Percentiles rank a stretch among this genome's conserved stretches.
phyloP scores from a whole-genome alignment of 306 rosid species.

The Vicia sativa region DNA sequence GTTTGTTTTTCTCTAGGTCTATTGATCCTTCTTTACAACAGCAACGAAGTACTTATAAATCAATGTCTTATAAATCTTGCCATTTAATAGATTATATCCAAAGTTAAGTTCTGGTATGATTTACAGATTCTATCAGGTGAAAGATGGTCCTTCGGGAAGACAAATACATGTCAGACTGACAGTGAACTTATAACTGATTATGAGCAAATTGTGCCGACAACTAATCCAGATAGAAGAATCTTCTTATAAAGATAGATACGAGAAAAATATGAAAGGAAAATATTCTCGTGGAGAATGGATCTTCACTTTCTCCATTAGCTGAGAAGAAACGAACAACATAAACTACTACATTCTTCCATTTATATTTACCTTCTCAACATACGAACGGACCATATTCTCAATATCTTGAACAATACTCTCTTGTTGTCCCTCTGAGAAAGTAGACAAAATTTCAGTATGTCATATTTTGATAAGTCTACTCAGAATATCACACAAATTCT shows the following conservation, averaged over 20 bases:
- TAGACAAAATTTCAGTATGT: slow-evolving; percentile 39
- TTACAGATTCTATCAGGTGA: too few relatives aligned
- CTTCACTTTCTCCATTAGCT: too few relatives aligned
- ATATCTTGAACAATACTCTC: slow-evolving; percentile 93
- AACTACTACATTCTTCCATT: slow-evolving; percentile 4
- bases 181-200: too few relatives aligned
- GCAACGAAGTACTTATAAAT: neutral
- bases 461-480: slow-evolving; percentile 9
- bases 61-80: neutral
- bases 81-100: neutral
- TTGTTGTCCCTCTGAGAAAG: slow-evolving; percentile 83
- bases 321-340: too few relatives aligned
- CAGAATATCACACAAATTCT: slow-evolving; percentile 22
- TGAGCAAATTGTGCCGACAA: too few relatives aligned
- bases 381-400: slow-evolving; percentile 95
- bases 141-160: too few relatives aligned
- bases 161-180: too few relatives aligned
- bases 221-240: too few relatives aligned
- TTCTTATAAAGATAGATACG: too few relatives aligned
- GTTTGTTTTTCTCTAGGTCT: neutral
- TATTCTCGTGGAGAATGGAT: too few relatives aligned
- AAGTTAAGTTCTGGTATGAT: neutral
- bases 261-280: too few relatives aligned
- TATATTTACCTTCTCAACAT: slow-evolving; percentile 85
- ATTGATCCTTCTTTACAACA: slow-evolving; percentile 12